Conservation (phyloP, 2,329 filamentous ascomycete genomes). For the Didymella sp. region DNA sequence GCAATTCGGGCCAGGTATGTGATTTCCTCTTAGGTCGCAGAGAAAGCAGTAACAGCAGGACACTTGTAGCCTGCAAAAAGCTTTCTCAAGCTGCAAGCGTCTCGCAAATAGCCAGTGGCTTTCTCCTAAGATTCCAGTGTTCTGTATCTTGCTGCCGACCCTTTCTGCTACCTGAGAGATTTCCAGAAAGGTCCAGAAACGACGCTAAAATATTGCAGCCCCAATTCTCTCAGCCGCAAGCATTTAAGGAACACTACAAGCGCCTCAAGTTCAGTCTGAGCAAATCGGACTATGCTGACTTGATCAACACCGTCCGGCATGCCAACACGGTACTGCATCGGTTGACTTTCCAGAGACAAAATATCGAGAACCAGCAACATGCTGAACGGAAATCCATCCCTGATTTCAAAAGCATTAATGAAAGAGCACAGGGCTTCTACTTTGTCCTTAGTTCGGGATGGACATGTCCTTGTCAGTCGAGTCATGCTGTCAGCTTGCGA, state of each 20-base stretch:
- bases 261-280: constrained; percentile 39
- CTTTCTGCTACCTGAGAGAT: no score
- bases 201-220: constrained; percentile 27
- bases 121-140: not conserved
- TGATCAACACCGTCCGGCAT: constrained; percentile 27
- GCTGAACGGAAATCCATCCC: not conserved
- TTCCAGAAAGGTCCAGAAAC: not conserved
- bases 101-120: not conserved
- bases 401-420: constrained; percentile 2
- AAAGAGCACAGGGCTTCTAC: not conserved
- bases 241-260: constrained; percentile 41
- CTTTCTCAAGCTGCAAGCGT: no score
- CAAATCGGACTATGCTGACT: constrained; percentile 35
- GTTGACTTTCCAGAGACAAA: constrained; percentile 6
- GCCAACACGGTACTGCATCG: not conserved
- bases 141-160: not conserved
- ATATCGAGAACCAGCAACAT: constrained; percentile 1
- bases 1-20: not conserved
- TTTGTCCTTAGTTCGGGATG: constrained; percentile 28
- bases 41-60: no score
- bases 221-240: constrained; percentile 28
- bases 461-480: constrained; percentile 31
- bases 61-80: no score
- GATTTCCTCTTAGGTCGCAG: not conserved
- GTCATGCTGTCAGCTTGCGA: constrained; percentile 36